Evolutionary conservation across 202 grass and related monocot species (phyloP).

Genomic region (Dendrocalamus latiflorus): DNA sequence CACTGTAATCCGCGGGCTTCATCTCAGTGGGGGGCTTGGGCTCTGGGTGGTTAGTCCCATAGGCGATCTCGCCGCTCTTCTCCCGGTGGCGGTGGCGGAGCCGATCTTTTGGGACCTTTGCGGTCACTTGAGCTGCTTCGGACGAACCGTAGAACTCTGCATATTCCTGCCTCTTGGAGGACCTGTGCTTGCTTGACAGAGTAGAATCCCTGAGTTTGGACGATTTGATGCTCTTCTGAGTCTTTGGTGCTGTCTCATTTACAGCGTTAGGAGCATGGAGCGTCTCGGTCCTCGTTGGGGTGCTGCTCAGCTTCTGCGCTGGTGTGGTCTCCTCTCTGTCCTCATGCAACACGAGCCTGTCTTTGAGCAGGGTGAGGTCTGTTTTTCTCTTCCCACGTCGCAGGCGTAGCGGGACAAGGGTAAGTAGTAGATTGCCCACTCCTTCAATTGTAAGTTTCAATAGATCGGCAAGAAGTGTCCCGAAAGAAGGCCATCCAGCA

Average conservation of each 20-base stretch:
- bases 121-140: no score
- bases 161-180: constrained; percentile 91
- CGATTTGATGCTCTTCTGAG: no score
- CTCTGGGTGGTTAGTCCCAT: constrained; percentile 32
- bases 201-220: constrained; percentile 84
- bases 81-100: no score
- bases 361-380: constrained; percentile 60
- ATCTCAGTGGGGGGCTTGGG: constrained; percentile 35
- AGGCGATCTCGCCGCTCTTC: constrained; percentile 57
- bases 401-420: constrained; percentile 39
- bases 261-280: constrained; percentile 31
- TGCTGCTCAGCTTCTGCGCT: no score
- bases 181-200: constrained; percentile 74
- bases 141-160: no score
- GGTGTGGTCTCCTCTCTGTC: no score
- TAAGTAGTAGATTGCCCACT: constrained; percentile 65
- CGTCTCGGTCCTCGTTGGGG: no score
- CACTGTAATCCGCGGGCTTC: constrained; percentile 56
- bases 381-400: constrained; percentile 40
- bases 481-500: constrained; percentile 92
- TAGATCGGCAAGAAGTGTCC: constrained; percentile 77
- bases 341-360: constrained; percentile 65
- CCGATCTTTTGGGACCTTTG: no score
- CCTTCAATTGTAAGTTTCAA: constrained; percentile 70
- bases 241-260: constrained; percentile 27